Percentiles rank a stretch among this genome's conserved stretches.
These are phyloP conservation scores for Phytopythium vexans DNA, from an alignment of 352 stramenopile species.

Conservation along the genomic window DNA sequence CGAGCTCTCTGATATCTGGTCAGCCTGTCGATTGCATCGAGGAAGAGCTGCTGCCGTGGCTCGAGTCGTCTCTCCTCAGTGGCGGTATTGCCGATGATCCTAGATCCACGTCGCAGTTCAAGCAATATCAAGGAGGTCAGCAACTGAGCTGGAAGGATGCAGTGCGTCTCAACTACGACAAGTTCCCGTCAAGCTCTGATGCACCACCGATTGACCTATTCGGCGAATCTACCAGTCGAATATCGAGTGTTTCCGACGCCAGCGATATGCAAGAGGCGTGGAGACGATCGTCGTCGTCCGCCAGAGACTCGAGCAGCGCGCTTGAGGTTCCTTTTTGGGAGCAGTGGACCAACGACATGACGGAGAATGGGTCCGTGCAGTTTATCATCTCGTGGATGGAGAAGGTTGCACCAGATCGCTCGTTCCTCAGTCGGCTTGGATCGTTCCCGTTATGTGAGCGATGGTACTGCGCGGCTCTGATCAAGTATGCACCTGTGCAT, in stretches of 20 bases:
- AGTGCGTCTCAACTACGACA: constrained; percentile 26
- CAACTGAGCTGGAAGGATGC: constrained; percentile 35
- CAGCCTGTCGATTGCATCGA: constrained; percentile 72
- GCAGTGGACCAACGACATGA: constrained; percentile 58
- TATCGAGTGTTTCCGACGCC: constrained; percentile 5
- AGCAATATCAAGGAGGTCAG: background rate
- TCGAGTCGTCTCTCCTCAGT: constrained; percentile 79
- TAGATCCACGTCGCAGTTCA: background rate
- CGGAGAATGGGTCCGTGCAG: constrained; percentile 45
- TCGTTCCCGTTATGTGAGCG: constrained; percentile 71
- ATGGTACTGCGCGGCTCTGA: constrained; percentile 66
- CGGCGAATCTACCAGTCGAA: background rate
- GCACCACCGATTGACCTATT: constrained; percentile 1
- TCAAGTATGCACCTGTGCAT: constrained; percentile 76
- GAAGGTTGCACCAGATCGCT: constrained; percentile 67
- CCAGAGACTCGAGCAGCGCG: constrained; percentile 15
- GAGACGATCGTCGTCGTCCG: constrained; percentile 6
- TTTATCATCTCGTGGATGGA: constrained; percentile 77
- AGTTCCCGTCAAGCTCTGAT: constrained; percentile 15
- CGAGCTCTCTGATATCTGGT: constrained; percentile 72
- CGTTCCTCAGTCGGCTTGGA: constrained; percentile 72
- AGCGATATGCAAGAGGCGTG: constrained; percentile 4
- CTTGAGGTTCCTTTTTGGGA: constrained; percentile 51
- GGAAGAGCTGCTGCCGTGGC: constrained; percentile 80
- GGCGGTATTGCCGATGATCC: constrained; percentile 37